phyloP scores from a whole-genome alignment of 176 grass and related monocot genomes.

The Poa pratensis region DNA sequence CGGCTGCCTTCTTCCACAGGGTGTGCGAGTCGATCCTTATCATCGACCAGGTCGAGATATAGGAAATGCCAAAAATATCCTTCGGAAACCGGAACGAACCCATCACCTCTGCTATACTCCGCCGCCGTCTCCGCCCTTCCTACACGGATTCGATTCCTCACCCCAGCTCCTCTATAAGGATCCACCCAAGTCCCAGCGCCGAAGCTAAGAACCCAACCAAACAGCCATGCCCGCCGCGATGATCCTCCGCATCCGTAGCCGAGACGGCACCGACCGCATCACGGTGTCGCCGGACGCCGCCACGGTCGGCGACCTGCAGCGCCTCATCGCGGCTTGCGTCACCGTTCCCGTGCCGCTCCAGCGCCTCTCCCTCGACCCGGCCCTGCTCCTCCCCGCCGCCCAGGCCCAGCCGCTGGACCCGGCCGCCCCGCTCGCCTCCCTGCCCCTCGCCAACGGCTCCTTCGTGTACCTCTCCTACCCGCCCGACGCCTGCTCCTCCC shows the following conservation, averaged over 20 bases:
- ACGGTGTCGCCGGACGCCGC: neutral
- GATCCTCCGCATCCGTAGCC: constrained; percentile 32
- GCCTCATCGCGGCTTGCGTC: constrained; percentile 59
- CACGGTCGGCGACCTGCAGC: constrained; percentile 21
- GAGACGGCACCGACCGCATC: constrained; percentile 25
- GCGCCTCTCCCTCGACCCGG: constrained; percentile 71
- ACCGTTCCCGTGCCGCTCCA: constrained; percentile 65
- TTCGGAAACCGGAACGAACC: too few species aligned
- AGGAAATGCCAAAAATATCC: too few species aligned
- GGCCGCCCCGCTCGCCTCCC: constrained; percentile 48
- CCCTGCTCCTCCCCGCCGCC: constrained; percentile 39
- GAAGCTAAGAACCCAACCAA: neutral
- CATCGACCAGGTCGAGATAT: too few species aligned
- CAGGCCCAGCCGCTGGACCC: constrained; percentile 38
- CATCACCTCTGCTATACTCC: neutral
- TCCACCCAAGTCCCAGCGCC: neutral
- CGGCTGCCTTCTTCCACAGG: too few species aligned
- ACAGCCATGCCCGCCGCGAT: neutral
- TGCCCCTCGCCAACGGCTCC: constrained; percentile 69
- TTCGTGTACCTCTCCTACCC: constrained; percentile 68
- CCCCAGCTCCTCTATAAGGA: neutral
- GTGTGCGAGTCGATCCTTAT: too few species aligned
- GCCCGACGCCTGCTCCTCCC: neutral
- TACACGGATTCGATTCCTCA: neutral
- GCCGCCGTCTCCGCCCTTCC: neutral